Percentiles rank a stretch among this genome's conserved stretches.
These are phyloP conservation scores for Boletus patriciae DNA, from an alignment of 768 basidiomycete species.

Conservation along the genomic window DNA sequence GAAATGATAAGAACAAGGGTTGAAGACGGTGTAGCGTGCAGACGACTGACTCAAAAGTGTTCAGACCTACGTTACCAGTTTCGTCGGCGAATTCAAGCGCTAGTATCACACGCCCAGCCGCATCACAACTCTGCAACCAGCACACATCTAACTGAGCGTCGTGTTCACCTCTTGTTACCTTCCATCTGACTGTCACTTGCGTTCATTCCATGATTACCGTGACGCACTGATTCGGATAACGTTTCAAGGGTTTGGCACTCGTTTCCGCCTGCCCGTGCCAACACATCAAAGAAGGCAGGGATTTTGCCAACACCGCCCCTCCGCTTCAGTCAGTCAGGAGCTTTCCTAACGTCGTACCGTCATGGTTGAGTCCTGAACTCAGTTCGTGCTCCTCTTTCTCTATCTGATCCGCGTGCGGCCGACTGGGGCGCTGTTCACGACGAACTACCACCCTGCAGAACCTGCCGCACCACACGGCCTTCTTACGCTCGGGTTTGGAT, in stretches of 20 bases:
- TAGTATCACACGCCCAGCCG: constrained; percentile 15
- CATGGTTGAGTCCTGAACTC: constrained; percentile 3
- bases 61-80: constrained; percentile 10
- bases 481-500: neutral
- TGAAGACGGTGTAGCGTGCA: constrained; percentile 6
- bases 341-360: neutral
- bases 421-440: neutral
- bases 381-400: constrained; percentile 17
- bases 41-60: constrained; percentile 6
- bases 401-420: constrained; percentile 19
- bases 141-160: too few species aligned
- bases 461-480: neutral
- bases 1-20: neutral
- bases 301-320: neutral
- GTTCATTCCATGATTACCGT: neutral
- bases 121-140: neutral
- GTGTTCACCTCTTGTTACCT: neutral
- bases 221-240: neutral
- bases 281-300: neutral
- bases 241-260: neutral
- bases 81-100: neutral
- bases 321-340: neutral
- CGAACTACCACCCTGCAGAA: constrained; percentile 5
- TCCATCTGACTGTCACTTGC: neutral
- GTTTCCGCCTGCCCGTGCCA: neutral